phyloP scores from a whole-genome alignment of 2,329 filamentous ascomycete species.

The Neonectria hederae region DNA sequence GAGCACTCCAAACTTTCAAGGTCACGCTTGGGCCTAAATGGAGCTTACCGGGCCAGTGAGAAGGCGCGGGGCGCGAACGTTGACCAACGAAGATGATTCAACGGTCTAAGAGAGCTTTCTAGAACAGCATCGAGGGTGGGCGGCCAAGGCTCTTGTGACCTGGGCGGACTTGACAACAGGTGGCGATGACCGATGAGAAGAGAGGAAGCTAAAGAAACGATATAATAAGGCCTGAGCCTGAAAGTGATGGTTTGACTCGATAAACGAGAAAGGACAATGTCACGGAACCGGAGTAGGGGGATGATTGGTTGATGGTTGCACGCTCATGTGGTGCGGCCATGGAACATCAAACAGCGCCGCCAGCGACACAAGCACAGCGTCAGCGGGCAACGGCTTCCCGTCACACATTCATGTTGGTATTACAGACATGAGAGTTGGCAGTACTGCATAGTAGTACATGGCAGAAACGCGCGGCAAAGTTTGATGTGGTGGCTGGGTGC shows the following conservation, averaged over 20 bases:
- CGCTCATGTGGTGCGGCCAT: constrained; percentile 1
- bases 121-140: neutral
- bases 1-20: neutral
- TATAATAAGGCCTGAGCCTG: too few species aligned
- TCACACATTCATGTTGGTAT: neutral
- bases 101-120: constrained; percentile 3
- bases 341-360: neutral
- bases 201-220: neutral
- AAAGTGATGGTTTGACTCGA: neutral
- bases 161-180: neutral
- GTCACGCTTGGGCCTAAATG: constrained; percentile 5
- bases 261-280: neutral
- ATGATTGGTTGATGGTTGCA: constrained; percentile 14
- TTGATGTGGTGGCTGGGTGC: neutral
- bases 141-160: constrained; percentile 11
- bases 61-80: constrained; percentile 10
- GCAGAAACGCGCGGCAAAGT: neutral
- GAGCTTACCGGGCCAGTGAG: constrained; percentile 11
- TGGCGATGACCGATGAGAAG: neutral
- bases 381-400: neutral
- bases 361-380: neutral
- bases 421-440: neutral
- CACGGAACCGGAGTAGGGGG: neutral
- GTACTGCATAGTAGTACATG: neutral
- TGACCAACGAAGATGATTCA: constrained; percentile 9